phyloP scores from a whole-genome alignment of 805 yeast genomes.

The Teunomyces tritomae region DNA sequence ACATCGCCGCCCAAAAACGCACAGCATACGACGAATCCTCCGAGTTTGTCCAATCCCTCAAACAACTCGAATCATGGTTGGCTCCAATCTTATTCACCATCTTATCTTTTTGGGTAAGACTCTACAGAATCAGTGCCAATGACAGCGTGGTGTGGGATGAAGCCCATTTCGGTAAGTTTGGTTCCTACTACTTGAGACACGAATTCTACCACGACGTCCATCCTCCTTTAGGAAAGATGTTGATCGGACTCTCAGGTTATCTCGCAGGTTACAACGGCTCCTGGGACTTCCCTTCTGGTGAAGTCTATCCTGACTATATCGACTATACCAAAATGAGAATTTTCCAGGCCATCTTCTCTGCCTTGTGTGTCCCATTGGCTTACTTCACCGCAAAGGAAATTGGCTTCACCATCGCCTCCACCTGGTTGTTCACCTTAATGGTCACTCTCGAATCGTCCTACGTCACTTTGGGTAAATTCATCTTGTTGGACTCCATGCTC shows the following conservation, averaged over 20 bases:
- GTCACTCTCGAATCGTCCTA: slow-evolving; percentile 79
- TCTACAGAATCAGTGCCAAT: slow-evolving; percentile 71
- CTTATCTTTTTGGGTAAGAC: slow-evolving; percentile 50
- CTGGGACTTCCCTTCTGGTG: slow-evolving; percentile 86
- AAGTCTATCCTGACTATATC: slow-evolving; percentile 67
- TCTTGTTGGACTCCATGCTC: slow-evolving; percentile 87
- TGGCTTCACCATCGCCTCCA: slow-evolving; percentile 67
- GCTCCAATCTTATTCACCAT: slow-evolving; percentile 38
- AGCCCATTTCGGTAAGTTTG: slow-evolving; percentile 97
- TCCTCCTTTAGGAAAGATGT: slow-evolving; percentile 94
- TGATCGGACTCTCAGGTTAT: slow-evolving; percentile 84
- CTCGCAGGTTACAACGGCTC: slow-evolving; percentile 84
- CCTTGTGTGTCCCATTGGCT: slow-evolving; percentile 82
- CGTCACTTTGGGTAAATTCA: slow-evolving; percentile 83
- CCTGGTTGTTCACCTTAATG: slow-evolving; percentile 79
- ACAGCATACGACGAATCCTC: slow-evolving; percentile 23
- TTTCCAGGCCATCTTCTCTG: slow-evolving; percentile 81
- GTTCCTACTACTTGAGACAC: slow-evolving; percentile 81
- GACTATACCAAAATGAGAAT: slow-evolving; percentile 85
- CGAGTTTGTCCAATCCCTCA: slow-evolving; percentile 23
- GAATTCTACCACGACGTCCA: slow-evolving; percentile 96
- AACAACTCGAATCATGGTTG: slow-evolving; percentile 22
- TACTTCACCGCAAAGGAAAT: slow-evolving; percentile 76
- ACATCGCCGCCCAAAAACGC: slow-evolving; percentile 15
- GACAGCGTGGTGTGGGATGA: slow-evolving; percentile 93